phyloP scores from a whole-genome alignment of 1,139 yeast genomes.

The Yarrowia galli region DNA sequence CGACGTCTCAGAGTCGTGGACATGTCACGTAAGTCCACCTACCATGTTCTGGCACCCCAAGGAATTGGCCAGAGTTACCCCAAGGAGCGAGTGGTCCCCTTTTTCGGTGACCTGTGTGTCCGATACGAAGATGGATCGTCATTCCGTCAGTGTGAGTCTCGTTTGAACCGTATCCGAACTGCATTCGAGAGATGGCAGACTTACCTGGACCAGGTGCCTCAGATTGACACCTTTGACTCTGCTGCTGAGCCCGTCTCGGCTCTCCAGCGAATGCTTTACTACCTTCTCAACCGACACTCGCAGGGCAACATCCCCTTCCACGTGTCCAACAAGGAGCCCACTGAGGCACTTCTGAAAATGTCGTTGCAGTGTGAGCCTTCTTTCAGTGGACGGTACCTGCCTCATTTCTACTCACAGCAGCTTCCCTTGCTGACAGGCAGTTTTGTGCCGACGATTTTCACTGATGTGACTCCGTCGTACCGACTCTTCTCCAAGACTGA shows the following conservation, averaged over 20 bases:
- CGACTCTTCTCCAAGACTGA: slow-evolving; percentile 61
- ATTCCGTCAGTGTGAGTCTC: slow-evolving; percentile 66
- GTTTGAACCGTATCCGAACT: slow-evolving; percentile 71
- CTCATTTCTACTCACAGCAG: slow-evolving; percentile 55
- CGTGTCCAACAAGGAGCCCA: slow-evolving; percentile 35
- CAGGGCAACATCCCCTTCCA: slow-evolving; percentile 43
- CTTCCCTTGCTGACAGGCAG: slow-evolving; percentile 64
- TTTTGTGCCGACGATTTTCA: slow-evolving; percentile 66
- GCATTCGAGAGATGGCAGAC: slow-evolving; percentile 86
- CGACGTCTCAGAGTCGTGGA: slow-evolving; percentile 69
- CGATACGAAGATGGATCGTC: slow-evolving; percentile 53
- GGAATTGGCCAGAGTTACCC: slow-evolving; percentile 82
- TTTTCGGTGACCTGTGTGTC: slow-evolving; percentile 82
- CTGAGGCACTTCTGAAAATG: slow-evolving; percentile 50
- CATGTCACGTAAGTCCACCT: slow-evolving; percentile 58
- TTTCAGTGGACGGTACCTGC: slow-evolving; percentile 54
- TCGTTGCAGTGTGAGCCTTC: slow-evolving; percentile 59
- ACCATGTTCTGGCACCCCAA: slow-evolving; percentile 86
- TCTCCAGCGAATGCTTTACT: slow-evolving; percentile 51
- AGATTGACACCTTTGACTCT: slow-evolving; percentile 51
- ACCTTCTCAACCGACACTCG: slow-evolving; percentile 49
- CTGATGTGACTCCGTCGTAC: slow-evolving; percentile 61
- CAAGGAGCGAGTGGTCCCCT: slow-evolving; percentile 83
- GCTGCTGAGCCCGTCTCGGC: slow-evolving; percentile 48
- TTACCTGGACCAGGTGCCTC: slow-evolving; percentile 57